phyloP scores from a whole-genome alignment of 805 yeast genomes.

The Monosporozyma siamensis region DNA sequence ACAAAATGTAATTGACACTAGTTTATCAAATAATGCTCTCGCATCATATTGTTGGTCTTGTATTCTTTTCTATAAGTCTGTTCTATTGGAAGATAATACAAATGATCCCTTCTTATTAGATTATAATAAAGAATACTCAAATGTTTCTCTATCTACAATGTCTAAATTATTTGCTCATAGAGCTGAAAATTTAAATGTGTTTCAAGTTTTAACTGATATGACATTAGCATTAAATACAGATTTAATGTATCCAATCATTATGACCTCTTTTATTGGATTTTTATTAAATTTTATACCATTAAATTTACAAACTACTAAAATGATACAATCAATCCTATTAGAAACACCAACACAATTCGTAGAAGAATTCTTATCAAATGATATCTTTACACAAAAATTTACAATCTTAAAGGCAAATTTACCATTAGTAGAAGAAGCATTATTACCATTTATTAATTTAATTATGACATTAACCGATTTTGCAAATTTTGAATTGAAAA shows the following conservation, averaged over 20 bases:
- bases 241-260: slow-evolving; percentile 36
- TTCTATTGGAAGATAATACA: slow-evolving; percentile 29
- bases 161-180: slow-evolving; percentile 30
- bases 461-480: slow-evolving; percentile 55
- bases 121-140: slow-evolving; percentile 3
- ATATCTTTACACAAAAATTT: slow-evolving; percentile 28
- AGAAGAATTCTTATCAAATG: slow-evolving; percentile 32
- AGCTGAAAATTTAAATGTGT: slow-evolving; percentile 36
- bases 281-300: slow-evolving; percentile 40
- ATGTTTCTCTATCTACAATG: neutral
- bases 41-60: slow-evolving; percentile 62
- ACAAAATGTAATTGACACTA: slow-evolving; percentile 24
- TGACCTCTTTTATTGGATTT: slow-evolving; percentile 30
- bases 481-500: slow-evolving; percentile 53
- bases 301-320: slow-evolving; percentile 27
- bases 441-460: slow-evolving; percentile 52
- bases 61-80: slow-evolving; percentile 42
- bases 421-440: slow-evolving; percentile 44
- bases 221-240: slow-evolving; percentile 41
- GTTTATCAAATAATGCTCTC: slow-evolving; percentile 32
- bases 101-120: slow-evolving; percentile 6
- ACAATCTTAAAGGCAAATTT: slow-evolving; percentile 57
- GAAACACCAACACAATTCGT: slow-evolving; percentile 31
- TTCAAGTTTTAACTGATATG: slow-evolving; percentile 35
- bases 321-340: slow-evolving; percentile 24